Percentiles rank a stretch among this genome's conserved stretches.
These are phyloP conservation scores for Aspergillus arachidicola DNA, from an alignment of 2,329 filamentous ascomycete genomes.

Conservation along the genomic window DNA sequence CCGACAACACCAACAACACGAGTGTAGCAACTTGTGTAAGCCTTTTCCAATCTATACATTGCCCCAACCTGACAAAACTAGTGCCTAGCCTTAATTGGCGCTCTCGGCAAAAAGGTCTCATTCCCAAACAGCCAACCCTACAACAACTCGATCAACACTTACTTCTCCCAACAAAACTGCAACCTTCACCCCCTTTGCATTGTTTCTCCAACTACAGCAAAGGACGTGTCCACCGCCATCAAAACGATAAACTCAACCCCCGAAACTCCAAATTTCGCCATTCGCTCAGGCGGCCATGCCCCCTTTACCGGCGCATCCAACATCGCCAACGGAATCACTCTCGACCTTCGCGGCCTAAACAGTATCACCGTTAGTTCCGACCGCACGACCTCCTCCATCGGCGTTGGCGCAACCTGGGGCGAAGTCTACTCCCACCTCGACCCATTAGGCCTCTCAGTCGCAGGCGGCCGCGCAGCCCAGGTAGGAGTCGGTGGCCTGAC, in stretches of 20 bases:
- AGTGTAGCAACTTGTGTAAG: too few relatives aligned
- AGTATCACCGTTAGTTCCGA: background rate
- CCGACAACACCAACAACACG: too few relatives aligned
- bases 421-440: conserved; percentile 21
- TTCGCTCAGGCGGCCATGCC: background rate
- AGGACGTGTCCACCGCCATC: conserved; percentile 23
- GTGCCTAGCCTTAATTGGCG: background rate
- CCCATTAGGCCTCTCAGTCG: conserved; percentile 19
- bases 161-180: conserved; percentile 18
- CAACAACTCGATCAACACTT: conserved; percentile 12
- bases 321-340: background rate
- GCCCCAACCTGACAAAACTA: background rate
- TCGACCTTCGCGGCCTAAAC: background rate
- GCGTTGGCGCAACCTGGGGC: conserved; percentile 17
- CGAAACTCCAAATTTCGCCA: background rate
- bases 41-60: too few relatives aligned
- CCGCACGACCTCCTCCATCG: conserved; percentile 2
- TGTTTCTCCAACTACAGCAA: conserved; percentile 19
- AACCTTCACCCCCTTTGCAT: conserved; percentile 23
- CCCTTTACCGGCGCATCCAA: background rate
- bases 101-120: conserved; percentile 8
- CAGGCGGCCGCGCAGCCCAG: conserved; percentile 25
- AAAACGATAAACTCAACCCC: background rate
- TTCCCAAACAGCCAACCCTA: conserved; percentile 9
- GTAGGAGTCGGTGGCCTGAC: conserved; percentile 32